Evolutionary conservation across 192 early-diverging fungal genomes (phyloP), one percentile per base, ranked within the genome.

Genomic region (Coemansia sp.): DNA sequence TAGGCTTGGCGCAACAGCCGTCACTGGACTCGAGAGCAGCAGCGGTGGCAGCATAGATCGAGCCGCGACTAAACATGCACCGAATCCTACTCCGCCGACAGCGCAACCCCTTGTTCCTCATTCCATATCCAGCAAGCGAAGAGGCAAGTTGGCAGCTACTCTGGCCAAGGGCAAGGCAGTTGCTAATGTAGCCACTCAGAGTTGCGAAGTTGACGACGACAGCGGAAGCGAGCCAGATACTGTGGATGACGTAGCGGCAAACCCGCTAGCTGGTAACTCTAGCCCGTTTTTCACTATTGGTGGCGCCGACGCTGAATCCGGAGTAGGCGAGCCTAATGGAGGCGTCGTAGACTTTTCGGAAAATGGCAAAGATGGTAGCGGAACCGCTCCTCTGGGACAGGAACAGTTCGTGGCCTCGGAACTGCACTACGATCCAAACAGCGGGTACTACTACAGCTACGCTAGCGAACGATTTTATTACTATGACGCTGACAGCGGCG

Each of bases 391-490:
- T 32, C 2, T 32, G 29, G 29, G 2, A 24, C 50, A 38, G 19
- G n/a, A 53, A 62, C 50, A 56, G 3, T 34, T 32, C 10, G n/a
- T 18, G 17, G 29, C 34, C 7, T 9, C 54, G 11, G 53, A 64
- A 21, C 27, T 79, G 48, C 37, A 63, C 37, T 80, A 80, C 22
- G 76, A 80, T 52, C 69, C 70, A 29, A 61, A 44, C 26, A 73
- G 67, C 44, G 76, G 76, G 12, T 80, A 80, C 24, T 80, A 80
- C 36, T 80, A 73, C 48, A 71, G 66, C 50, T 40, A 55, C 17
- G 36, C 26, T 21, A 73, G 57, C 17, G 70, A 67, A 0, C 24
- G n/a, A 1, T 80, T 70, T 12, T 73, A 73, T 32, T 64, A 64
- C 42, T 80, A 70, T 32, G 76, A 80, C 32, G 19, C 59, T 18